Evolutionary conservation across 2,329 filamentous ascomycete genomes (phyloP), one percentile per base, ranked within the genome.

Genomic region (Alternaria gaisen): DNA sequence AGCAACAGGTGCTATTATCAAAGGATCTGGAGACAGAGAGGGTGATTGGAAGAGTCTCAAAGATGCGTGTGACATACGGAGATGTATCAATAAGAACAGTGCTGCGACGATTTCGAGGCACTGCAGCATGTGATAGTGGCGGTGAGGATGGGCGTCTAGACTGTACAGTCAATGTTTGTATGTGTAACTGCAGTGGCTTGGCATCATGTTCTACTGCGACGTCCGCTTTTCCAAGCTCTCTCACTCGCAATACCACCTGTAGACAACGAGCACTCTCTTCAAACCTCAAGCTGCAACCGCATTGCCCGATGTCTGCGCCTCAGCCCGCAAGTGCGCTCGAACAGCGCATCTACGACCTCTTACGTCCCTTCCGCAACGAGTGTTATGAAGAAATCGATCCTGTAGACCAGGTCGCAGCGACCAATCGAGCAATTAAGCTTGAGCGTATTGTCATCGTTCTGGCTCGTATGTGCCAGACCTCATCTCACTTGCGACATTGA

Each of bases 311-410:
- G 36, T 32, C 32, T 14, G 3, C 46, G 6, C 16, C 34, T 20
- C 47, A 57, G 30, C 55, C 55, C 5, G 55, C 55, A 9, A 52
- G 60, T 28, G 51, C 56, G 14, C 59, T 65, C 40, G 59, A 63
- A 34, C 56, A 57, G 50, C 62, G 59, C 42, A 51, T 63, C 32
- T 63, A 62, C 50, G 62, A 63, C 6, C 44, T 63, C 11, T 50
- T 62, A 5, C 48, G 50, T 4, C 62, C 59, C 3, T 48, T 60
- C 16, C 60, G 59, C 8, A 54, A 62, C n/a, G 34, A 46, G n/a
- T 46, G 53, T 11, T 46, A 38, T 12, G 28, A 50, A 46, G 41
- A 14, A 8, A 22, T 22, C 20, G 42, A 54, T 11, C 22, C 16
- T 2, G 20, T 18, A 30, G 41, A 38, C 20, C 28, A 47, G 24